Percentiles rank a stretch among this genome's conserved stretches.
Evolutionary conservation across 2,329 filamentous ascomycete species (phyloP).

Genomic region (Xylaria hypoxylon): DNA sequence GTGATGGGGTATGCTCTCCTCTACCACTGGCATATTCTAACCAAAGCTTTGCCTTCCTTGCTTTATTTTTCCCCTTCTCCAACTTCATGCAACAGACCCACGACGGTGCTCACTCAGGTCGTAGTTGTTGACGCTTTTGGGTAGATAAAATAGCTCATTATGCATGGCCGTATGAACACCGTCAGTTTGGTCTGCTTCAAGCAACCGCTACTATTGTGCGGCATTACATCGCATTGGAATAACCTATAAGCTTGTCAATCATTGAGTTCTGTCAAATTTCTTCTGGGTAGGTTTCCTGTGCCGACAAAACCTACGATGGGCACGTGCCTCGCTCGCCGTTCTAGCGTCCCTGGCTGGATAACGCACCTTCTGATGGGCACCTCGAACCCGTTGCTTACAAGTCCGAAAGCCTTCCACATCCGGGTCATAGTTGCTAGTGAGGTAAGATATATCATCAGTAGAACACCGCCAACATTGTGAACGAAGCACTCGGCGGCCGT

Average conservation of each 20-base stretch:
- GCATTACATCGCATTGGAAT: background rate
- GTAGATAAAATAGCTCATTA: background rate
- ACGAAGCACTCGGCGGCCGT: background rate
- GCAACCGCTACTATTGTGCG: background rate
- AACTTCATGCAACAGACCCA: background rate
- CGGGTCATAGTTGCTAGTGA: background rate
- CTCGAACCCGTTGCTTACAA: background rate
- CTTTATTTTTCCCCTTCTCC: background rate
- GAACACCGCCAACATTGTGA: constrained; percentile 1
- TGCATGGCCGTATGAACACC: background rate
- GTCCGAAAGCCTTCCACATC: background rate
- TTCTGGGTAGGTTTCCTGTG: background rate
- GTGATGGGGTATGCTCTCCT: background rate
- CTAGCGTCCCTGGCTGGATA: background rate
- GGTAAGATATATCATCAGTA: background rate
- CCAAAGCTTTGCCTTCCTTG: background rate
- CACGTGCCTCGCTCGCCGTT: background rate
- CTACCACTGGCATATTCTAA: background rate
- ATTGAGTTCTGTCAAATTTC: background rate
- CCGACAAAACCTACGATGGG: background rate
- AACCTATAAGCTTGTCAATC: constrained; percentile 17
- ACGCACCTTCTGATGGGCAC: background rate
- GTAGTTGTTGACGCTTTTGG: background rate
- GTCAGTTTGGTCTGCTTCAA: background rate
- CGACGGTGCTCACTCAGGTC: background rate